Evolutionary conservation across 176 grass and related monocot genomes (phyloP).

Genomic region (Oryza meyeriana): DNA sequence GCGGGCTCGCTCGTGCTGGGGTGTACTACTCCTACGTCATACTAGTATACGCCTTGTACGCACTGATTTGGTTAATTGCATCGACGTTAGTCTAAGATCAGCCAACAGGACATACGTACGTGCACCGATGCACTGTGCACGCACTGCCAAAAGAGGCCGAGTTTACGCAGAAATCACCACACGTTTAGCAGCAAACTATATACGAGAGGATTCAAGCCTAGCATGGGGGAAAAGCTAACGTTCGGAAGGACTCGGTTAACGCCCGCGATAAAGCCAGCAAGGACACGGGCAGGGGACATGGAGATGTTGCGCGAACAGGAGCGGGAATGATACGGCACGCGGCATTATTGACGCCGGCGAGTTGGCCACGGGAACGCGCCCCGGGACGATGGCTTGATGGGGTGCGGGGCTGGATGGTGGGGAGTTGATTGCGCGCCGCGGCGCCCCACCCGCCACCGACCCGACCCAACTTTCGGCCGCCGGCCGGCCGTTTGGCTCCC

Average conservation of each 20-base stretch:
- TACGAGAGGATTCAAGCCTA: background rate
- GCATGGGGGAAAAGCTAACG: background rate
- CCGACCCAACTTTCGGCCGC: slow-evolving; percentile 24
- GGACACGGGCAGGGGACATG: background rate
- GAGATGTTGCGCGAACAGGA: background rate
- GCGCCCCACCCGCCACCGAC: slow-evolving; percentile 26
- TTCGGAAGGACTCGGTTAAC: background rate
- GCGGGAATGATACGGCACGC: background rate
- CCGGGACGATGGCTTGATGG: background rate
- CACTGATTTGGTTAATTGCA: background rate
- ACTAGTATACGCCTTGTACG: background rate
- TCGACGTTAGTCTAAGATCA: background rate
- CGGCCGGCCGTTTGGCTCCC: background rate
- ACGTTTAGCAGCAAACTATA: background rate
- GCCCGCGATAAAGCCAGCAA: background rate
- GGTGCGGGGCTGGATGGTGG: background rate
- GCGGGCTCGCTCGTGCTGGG: background rate
- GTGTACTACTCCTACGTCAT: background rate
- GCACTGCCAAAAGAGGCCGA: background rate
- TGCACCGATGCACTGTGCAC: background rate
- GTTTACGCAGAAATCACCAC: background rate
- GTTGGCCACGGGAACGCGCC: background rate
- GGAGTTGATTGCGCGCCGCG: slow-evolving; percentile 11
- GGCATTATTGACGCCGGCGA: background rate
- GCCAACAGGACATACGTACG: background rate